A percentile compares a stretch with the other conserved stretches of the same genome.
These are phyloP conservation scores for Trichoderma atroviride DNA, from an alignment of 2,329 filamentous ascomycete genomes.

Conservation along the genomic window DNA sequence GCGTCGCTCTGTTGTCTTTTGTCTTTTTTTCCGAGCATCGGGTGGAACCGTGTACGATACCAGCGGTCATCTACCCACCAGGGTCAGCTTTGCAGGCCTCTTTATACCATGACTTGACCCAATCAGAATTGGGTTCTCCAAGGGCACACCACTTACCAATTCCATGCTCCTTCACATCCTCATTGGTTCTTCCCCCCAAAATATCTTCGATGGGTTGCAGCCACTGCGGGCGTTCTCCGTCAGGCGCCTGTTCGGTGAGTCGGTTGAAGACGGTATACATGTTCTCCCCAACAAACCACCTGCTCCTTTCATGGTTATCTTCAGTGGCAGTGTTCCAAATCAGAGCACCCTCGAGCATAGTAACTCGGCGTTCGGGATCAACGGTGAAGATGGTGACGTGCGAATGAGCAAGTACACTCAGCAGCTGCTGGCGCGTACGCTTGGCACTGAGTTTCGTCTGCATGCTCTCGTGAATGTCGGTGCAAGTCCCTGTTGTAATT, in stretches of 20 bases:
- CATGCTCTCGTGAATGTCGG: constrained; percentile 76
- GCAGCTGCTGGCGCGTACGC: constrained; percentile 68
- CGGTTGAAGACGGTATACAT: constrained; percentile 66
- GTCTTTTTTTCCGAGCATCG: constrained; percentile 61
- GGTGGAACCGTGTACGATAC: constrained; percentile 72
- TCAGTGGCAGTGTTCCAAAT: constrained; percentile 55
- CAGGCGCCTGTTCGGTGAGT: constrained; percentile 47
- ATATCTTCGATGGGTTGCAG: constrained; percentile 65
- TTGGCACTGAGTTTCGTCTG: constrained; percentile 67
- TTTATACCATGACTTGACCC: not conserved
- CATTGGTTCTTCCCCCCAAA: constrained; percentile 59
- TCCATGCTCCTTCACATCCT: constrained; percentile 67
- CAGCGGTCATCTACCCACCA: constrained; percentile 57
- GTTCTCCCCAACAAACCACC: constrained; percentile 61
- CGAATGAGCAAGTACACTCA: constrained; percentile 73
- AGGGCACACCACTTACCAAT: constrained; percentile 45
- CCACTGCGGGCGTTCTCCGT: constrained; percentile 52
- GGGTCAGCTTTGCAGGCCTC: constrained; percentile 12
- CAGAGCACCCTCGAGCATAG: constrained; percentile 69
- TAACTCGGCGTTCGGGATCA: constrained; percentile 62
- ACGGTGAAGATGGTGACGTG: constrained; percentile 77
- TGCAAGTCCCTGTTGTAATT: constrained; percentile 60
- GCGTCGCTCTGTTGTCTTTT: constrained; percentile 50
- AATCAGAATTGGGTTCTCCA: not conserved
- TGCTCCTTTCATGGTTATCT: constrained; percentile 44